phyloP scores from a whole-genome alignment of 2,329 filamentous ascomycete genomes.

The Gremmenia infestans region DNA sequence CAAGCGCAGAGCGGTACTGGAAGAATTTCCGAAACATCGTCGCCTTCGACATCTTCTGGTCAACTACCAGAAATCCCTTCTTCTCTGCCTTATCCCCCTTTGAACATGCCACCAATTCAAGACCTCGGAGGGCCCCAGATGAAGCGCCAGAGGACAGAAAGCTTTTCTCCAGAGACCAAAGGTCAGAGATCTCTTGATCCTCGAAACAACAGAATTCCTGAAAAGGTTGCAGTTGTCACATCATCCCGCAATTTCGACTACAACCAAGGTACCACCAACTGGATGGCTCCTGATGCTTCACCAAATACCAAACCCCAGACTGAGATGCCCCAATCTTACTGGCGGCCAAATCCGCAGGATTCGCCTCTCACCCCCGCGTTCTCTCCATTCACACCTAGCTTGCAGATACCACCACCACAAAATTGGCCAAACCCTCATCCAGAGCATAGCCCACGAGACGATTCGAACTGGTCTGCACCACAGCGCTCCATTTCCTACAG shows the following conservation, averaged over 20 bases:
- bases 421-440: constrained; percentile 27
- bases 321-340: constrained; percentile 39
- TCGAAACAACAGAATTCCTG: constrained; percentile 12
- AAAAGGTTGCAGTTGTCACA: constrained; percentile 22
- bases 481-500: constrained; percentile 32
- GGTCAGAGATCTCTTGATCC: constrained; percentile 18
- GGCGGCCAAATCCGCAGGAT: constrained; percentile 47
- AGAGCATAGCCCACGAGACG: constrained; percentile 27
- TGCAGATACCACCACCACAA: constrained; percentile 25
- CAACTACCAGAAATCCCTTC: constrained; percentile 39
- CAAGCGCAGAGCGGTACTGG: constrained; percentile 33
- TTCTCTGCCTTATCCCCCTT: constrained; percentile 38
- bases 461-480: constrained; percentile 29
- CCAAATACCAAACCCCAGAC: constrained; percentile 35
- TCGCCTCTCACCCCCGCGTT: constrained; percentile 47
- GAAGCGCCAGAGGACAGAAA: constrained; percentile 35
- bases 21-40: constrained; percentile 42
- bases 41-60: constrained; percentile 41
- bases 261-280: constrained; percentile 24
- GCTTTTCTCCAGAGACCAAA: constrained; percentile 31
- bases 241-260: constrained; percentile 29
- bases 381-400: constrained; percentile 43
- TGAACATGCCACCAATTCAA: constrained; percentile 41
- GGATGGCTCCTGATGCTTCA: constrained; percentile 28
- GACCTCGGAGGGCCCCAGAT: constrained; percentile 40